Percentiles rank a stretch among this genome's conserved stretches.
These are phyloP conservation scores for Colletotrichum sp. DNA, from an alignment of 2,329 filamentous ascomycete species.

Conservation along the genomic window DNA sequence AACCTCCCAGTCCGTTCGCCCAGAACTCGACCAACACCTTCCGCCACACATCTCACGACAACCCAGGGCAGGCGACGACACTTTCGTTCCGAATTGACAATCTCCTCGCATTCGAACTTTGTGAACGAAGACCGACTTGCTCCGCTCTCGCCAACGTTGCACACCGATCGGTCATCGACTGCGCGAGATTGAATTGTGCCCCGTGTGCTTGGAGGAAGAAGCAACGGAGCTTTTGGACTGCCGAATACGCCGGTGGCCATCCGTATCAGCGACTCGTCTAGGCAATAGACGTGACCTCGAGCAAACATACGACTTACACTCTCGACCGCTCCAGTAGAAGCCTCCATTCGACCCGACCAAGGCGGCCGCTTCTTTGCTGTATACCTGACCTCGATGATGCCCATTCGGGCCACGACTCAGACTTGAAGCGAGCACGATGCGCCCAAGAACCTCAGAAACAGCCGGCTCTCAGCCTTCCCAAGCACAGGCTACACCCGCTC, in stretches of 20 bases:
- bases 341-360: not conserved
- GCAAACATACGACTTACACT: not conserved
- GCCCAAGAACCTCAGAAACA: conserved; percentile 12
- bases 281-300: not conserved
- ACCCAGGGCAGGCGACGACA: not conserved
- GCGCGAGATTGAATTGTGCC: not conserved
- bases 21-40: not conserved
- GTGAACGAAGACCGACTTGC: not conserved
- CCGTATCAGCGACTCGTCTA: not conserved
- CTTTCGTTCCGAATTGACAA: not conserved
- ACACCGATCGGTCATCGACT: not conserved
- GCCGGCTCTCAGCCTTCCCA: conserved; percentile 12
- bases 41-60: not conserved
- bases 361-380: not conserved
- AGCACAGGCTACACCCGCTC: conserved; percentile 4
- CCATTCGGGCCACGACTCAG: conserved; percentile 13
- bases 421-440: conserved; percentile 12
- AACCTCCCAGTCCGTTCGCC: not conserved
- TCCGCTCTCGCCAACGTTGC: not conserved
- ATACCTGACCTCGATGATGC: conserved; percentile 3
- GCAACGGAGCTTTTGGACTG: not conserved
- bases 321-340: not conserved
- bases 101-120: not conserved
- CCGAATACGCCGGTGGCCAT: not conserved
- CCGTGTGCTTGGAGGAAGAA: not conserved